phyloP scores from a whole-genome alignment of 768 basidiomycete species.

The Naematelia encephala region DNA sequence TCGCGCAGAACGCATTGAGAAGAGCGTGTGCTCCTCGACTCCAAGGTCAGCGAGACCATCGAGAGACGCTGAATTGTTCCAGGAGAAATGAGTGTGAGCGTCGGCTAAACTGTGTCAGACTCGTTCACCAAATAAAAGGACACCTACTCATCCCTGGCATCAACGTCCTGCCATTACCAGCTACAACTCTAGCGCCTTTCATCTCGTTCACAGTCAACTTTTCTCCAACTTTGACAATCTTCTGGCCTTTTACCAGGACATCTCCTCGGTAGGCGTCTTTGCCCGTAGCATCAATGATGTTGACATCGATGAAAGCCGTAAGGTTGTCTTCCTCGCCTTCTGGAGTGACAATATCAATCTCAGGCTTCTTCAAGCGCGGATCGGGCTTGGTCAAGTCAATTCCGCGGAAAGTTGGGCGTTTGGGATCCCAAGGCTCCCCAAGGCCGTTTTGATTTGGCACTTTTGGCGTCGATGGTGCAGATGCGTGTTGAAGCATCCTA shows the following conservation, averaged over 20 bases:
- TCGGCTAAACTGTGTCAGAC: constrained; percentile 4
- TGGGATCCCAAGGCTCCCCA: constrained; percentile 7
- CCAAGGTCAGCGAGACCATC: constrained; percentile 8
- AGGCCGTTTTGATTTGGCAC: constrained; percentile 1
- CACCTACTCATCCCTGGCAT: constrained; percentile 9
- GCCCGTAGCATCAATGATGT: constrained; percentile 2
- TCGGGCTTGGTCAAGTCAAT: constrained; percentile 11
- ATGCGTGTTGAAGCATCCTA: not conserved
- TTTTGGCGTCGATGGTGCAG: not conserved
- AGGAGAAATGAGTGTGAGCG: constrained; percentile 10
- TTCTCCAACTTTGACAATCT: constrained; percentile 4
- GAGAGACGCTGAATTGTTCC: constrained; percentile 6
- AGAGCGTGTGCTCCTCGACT: constrained; percentile 8
- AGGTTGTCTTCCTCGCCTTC: not conserved
- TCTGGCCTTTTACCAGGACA: constrained; percentile 4
- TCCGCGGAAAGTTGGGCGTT: not conserved
- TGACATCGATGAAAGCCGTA: constrained; percentile 2
- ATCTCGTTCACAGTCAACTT: not conserved
- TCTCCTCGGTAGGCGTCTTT: not conserved
- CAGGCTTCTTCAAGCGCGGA: constrained; percentile 3
- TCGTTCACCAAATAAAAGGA: not conserved
- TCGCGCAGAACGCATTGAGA: not conserved
- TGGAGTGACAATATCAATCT: not conserved
- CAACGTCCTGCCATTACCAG: not conserved
- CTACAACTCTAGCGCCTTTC: not conserved